Percentiles rank a stretch among this genome's conserved stretches.
phyloP scores from a whole-genome alignment of 176 grass and related monocot species.

The Musa itinerans region DNA sequence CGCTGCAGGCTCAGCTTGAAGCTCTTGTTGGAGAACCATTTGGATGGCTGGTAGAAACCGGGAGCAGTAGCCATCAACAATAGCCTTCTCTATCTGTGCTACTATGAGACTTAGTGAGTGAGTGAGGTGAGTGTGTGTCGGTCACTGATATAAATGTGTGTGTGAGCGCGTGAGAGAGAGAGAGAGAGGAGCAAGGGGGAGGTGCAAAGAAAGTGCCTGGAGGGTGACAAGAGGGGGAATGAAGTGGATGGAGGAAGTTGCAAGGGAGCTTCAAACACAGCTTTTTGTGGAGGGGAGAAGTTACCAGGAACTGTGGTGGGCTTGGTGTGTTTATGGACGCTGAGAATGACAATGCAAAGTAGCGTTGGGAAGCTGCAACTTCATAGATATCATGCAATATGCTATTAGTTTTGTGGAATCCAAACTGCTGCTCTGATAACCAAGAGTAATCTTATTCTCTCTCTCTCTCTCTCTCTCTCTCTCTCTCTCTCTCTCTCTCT shows the following conservation, averaged over 20 bases:
- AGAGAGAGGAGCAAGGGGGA: background rate
- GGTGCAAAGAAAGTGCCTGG: background rate
- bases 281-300: slow-evolving; percentile 9
- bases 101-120: no score
- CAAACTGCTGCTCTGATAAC: no score
- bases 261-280: background rate
- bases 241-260: background rate
- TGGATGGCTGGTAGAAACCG: background rate
- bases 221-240: background rate
- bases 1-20: background rate
- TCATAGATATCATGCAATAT: no score
- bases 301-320: slow-evolving; percentile 2
- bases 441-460: no score
- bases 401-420: no score
- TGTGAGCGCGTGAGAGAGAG: background rate
- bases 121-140: background rate
- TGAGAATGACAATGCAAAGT: no score
- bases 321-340: no score
- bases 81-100: background rate
- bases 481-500: no score
- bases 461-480: no score
- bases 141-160: background rate
- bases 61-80: background rate
- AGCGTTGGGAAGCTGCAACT: no score
- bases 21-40: slow-evolving; percentile 10